phyloP scores from a whole-genome alignment of 257 asterid species.

The Nemophila menziesii region DNA sequence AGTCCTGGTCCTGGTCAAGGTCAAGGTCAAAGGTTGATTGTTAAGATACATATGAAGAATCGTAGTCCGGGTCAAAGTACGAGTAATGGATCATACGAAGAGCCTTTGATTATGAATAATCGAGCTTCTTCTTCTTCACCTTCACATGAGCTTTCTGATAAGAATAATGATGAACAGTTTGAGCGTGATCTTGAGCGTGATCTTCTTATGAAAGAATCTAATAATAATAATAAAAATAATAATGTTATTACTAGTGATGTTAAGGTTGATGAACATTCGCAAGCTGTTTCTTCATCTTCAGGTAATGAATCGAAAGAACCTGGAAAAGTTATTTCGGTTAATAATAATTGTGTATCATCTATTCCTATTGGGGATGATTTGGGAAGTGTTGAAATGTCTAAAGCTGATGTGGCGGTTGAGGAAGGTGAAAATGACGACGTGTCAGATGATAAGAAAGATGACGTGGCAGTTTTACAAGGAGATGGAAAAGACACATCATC shows the following conservation, averaged over 20 bases:
- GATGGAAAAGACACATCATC: slow-evolving; percentile 18
- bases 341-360: slow-evolving; percentile 49
- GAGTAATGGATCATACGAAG: slow-evolving; percentile 28
- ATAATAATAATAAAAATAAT: slow-evolving; percentile 20
- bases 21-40: slow-evolving; percentile 27
- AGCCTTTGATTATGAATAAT: slow-evolving; percentile 23
- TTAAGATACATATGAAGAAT: slow-evolving; percentile 23
- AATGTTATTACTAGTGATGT: slow-evolving; percentile 18
- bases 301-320: slow-evolving; percentile 19
- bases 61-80: slow-evolving; percentile 26
- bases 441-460: slow-evolving; percentile 27
- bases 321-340: slow-evolving; percentile 15
- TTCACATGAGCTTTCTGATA: slow-evolving; percentile 23
- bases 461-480: slow-evolving; percentile 13
- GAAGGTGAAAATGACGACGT: slow-evolving; percentile 28
- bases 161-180: slow-evolving; percentile 17
- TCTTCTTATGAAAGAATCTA: slow-evolving; percentile 20
- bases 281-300: slow-evolving; percentile 11
- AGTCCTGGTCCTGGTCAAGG: too few species aligned
- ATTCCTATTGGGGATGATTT: slow-evolving; percentile 36
- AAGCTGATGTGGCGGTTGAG: slow-evolving; percentile 29
- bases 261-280: slow-evolving; percentile 15
- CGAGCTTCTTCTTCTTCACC: slow-evolving; percentile 40
- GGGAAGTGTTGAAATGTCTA: slow-evolving; percentile 50
- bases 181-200: slow-evolving; percentile 14